Evolutionary conservation across 78 protist genomes (phyloP).

Genomic region (Dictyostelium purpureum): DNA sequence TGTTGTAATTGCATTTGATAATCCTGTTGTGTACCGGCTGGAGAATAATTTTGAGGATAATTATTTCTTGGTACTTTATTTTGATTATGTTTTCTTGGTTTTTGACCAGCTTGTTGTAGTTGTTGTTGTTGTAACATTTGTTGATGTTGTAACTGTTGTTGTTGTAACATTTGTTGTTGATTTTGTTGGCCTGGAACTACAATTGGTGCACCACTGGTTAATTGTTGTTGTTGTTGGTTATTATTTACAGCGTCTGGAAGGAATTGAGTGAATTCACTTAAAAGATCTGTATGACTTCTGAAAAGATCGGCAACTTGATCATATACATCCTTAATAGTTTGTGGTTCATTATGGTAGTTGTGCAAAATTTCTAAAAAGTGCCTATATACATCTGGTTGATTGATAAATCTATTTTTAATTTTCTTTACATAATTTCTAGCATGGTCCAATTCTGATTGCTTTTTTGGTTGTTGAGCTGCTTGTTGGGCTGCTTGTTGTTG

Average conservation of each 20-base stretch:
- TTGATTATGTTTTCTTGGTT: neutral
- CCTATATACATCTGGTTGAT: conserved; percentile 92
- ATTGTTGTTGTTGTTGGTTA: neutral
- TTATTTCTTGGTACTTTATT: neutral
- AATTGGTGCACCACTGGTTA: neutral
- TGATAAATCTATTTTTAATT: conserved; percentile 87
- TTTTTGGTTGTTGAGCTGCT: conserved; percentile 2
- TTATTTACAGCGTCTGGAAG: conserved; percentile 88
- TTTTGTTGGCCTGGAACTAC: neutral
- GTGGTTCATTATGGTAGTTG: conserved; percentile 92
- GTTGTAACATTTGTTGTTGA: neutral
- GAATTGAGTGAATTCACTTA: conserved; percentile 94
- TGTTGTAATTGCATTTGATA: neutral
- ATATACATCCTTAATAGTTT: conserved; percentile 88
- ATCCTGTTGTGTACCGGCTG: neutral
- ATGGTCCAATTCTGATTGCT: conserved; percentile 85
- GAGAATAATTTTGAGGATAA: neutral
- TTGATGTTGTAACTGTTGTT: conserved; percentile 3
- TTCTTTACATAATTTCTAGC: conserved; percentile 92
- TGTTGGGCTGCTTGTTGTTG: neutral
- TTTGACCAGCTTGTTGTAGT: neutral
- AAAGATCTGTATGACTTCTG: conserved; percentile 89
- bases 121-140: neutral
- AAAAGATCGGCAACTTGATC: conserved; percentile 89
- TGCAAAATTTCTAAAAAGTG: conserved; percentile 93